phyloP scores from a whole-genome alignment of 768 basidiomycete genomes.

The Udeniomyces megalosporus region DNA sequence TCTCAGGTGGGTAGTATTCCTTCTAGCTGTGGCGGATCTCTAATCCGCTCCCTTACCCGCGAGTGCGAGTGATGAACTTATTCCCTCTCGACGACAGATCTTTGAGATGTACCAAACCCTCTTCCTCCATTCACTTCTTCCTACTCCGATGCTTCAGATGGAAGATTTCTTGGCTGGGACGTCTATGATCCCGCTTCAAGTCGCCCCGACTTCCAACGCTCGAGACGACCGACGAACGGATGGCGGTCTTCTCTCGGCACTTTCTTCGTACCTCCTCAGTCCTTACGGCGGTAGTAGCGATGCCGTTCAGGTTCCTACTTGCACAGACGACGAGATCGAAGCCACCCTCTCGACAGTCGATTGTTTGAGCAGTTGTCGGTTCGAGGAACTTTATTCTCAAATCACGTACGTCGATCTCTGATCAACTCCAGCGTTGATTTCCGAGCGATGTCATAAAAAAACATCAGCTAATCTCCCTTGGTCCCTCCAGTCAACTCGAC shows the following conservation, averaged over 20 bases:
- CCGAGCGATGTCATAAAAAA: background rate
- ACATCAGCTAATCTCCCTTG: background rate
- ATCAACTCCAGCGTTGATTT: background rate
- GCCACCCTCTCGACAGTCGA: slow-evolving; percentile 89
- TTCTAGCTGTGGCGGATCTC: too few relatives aligned
- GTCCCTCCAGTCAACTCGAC: slow-evolving; percentile 48
- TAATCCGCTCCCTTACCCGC: background rate
- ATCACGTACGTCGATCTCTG: slow-evolving; percentile 50
- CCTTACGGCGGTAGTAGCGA: slow-evolving; percentile 68
- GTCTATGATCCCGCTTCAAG: slow-evolving; percentile 76
- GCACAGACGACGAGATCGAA: slow-evolving; percentile 70
- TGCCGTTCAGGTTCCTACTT: slow-evolving; percentile 32
- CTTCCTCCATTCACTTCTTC: slow-evolving; percentile 83
- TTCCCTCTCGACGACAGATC: slow-evolving; percentile 39
- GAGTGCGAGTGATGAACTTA: background rate
- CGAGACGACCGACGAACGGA: slow-evolving; percentile 42
- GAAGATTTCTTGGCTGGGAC: slow-evolving; percentile 95
- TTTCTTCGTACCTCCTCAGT: slow-evolving; percentile 92
- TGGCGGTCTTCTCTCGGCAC: slow-evolving; percentile 77
- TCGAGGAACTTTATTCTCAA: slow-evolving; percentile 87
- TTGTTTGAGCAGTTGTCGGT: slow-evolving; percentile 77
- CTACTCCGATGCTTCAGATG: slow-evolving; percentile 82
- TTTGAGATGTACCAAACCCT: slow-evolving; percentile 98
- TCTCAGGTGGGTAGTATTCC: slow-evolving; percentile 39
- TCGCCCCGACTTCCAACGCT: slow-evolving; percentile 45